A percentile compares a stretch with the other conserved stretches of the same genome.
These are phyloP conservation scores for Triticum urartu DNA, from an alignment of 176 grass and related monocot genomes.

Conservation along the genomic window DNA sequence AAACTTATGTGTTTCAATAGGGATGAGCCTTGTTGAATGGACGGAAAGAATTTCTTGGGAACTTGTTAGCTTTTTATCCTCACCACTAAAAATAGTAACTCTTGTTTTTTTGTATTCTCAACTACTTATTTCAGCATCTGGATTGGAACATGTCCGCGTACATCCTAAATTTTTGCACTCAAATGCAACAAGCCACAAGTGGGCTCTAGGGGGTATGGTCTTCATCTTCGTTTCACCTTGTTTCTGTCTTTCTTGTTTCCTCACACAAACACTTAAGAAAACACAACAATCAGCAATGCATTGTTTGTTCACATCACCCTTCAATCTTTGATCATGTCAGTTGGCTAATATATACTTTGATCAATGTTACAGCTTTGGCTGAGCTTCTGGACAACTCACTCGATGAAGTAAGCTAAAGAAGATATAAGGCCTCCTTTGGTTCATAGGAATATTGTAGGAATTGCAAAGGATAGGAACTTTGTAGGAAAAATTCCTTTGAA, in stretches of 20 bases:
- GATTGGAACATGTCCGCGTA: conserved; percentile 90
- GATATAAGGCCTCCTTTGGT: not conserved
- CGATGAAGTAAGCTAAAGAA: conserved; percentile 68
- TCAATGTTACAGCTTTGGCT: conserved; percentile 73
- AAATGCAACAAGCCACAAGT: conserved; percentile 99
- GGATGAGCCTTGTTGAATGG: not conserved
- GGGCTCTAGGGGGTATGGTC: conserved; percentile 85
- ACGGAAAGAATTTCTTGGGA: not conserved
- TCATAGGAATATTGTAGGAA: no score
- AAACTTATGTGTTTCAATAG: not conserved
- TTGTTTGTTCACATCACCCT: conserved; percentile 18
- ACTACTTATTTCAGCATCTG: conserved; percentile 46
- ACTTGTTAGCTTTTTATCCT: not conserved
- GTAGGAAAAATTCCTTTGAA: no score
- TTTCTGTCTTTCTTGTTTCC: conserved; percentile 9
- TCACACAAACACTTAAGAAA: conserved; percentile 9
- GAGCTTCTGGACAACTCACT: conserved; percentile 96
- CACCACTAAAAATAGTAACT: not conserved
- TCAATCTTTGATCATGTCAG: conserved; percentile 24
- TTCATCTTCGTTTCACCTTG: conserved; percentile 20
- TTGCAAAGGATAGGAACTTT: no score
- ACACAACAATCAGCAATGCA: not conserved
- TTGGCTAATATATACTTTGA: conserved; percentile 33
- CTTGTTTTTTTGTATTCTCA: conserved; percentile 27
- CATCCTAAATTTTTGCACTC: conserved; percentile 98